Percentiles rank a stretch among this genome's conserved stretches.
Evolutionary conservation across 2,329 filamentous ascomycete species (phyloP).

Genomic region (Paecilomyces sp.): DNA sequence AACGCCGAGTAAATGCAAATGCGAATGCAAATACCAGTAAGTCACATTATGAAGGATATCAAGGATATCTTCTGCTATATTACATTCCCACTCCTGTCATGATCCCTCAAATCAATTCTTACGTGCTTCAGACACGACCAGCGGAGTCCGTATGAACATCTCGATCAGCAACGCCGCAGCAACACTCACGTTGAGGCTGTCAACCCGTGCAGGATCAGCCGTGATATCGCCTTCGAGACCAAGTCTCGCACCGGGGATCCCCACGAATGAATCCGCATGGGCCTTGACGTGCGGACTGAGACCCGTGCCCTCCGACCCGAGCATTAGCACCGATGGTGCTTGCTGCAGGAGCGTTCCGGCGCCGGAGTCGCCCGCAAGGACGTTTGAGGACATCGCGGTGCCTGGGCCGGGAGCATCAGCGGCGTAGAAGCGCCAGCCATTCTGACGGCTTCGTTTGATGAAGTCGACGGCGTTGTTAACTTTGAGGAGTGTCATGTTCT

Average conservation of each 20-base stretch:
- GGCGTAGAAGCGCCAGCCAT: constrained; percentile 79
- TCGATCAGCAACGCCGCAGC: constrained; percentile 65
- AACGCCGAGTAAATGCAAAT: background rate
- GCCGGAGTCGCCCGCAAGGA: background rate
- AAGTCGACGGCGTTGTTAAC: constrained; percentile 63
- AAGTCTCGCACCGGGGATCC: constrained; percentile 52
- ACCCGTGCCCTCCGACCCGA: constrained; percentile 76
- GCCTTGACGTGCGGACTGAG: constrained; percentile 58
- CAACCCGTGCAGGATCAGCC: constrained; percentile 51
- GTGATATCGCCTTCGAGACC: constrained; percentile 28
- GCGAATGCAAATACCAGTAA: background rate
- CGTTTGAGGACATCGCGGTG: constrained; percentile 5
- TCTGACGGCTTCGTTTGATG: constrained; percentile 56
- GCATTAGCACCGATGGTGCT: constrained; percentile 68
- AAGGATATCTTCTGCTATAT: constrained; percentile 2
- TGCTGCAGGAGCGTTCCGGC: constrained; percentile 36
- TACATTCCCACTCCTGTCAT: constrained; percentile 9
- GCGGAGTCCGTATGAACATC: constrained; percentile 29
- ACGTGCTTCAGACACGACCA: constrained; percentile 15
- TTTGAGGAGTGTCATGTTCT: constrained; percentile 67
- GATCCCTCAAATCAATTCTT: constrained; percentile 8
- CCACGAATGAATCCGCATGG: constrained; percentile 56
- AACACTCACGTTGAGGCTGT: constrained; percentile 91
- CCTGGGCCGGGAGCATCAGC: constrained; percentile 48
- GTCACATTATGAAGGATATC: background rate